A percentile compares a stretch with the other conserved stretches of the same genome.
phyloP scores from a whole-genome alignment of 2,329 filamentous ascomycete species.

The Apiospora saccharicola region DNA sequence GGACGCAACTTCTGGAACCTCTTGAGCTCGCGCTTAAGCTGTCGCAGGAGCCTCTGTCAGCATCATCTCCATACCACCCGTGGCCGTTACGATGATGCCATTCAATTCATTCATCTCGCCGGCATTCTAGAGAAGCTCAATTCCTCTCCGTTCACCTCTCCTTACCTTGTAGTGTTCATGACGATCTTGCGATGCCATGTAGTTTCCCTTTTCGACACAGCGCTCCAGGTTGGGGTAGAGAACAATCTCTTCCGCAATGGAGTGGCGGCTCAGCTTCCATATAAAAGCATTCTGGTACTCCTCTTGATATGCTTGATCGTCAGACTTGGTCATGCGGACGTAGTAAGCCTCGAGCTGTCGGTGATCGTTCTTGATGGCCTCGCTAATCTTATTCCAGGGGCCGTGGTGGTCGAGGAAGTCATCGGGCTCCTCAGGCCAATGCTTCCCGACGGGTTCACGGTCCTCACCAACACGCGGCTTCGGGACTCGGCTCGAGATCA shows the following conservation, averaged over 20 bases:
- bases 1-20: constrained; percentile 52
- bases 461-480: not conserved
- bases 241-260: constrained; percentile 58
- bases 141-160: not conserved
- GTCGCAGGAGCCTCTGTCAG: not conserved
- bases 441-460: not conserved
- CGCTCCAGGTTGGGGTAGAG: constrained; percentile 56
- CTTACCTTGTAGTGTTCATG: constrained; percentile 20
- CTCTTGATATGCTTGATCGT: constrained; percentile 50
- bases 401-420: constrained; percentile 3
- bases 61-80: not conserved
- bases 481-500: not conserved
- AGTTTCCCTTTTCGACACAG: constrained; percentile 46
- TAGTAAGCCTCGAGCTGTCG: constrained; percentile 45
- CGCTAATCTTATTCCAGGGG: constrained; percentile 22
- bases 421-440: not conserved
- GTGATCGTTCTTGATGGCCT: constrained; percentile 34
- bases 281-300: constrained; percentile 59
- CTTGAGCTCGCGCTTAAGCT: constrained; percentile 55
- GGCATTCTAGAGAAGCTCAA: not conserved
- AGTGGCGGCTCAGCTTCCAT: constrained; percentile 60
- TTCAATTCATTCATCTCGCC: not conserved
- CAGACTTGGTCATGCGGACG: constrained; percentile 49
- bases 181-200: constrained; percentile 50
- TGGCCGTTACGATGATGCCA: not conserved